These are phyloP conservation scores for Auricularia heimuer DNA, from an alignment of 768 basidiomycete species.

Conservation along the genomic window DNA sequence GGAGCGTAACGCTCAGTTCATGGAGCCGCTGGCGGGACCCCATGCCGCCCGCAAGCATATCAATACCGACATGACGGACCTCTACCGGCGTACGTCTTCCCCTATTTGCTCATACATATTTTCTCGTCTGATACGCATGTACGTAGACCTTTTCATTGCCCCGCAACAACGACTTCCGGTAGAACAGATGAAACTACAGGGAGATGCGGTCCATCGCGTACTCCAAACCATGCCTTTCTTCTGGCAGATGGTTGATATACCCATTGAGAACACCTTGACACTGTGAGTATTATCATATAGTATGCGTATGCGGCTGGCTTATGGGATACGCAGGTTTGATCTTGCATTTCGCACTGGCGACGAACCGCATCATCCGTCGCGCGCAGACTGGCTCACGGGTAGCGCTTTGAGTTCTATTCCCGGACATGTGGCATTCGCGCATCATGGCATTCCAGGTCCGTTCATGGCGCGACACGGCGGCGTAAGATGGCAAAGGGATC, in stretches of 20 bases:
- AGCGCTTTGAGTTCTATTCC: conserved; percentile 40
- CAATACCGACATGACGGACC: conserved; percentile 38
- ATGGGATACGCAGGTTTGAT: conserved; percentile 41
- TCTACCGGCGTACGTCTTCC: conserved; percentile 44
- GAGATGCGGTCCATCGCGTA: conserved; percentile 34
- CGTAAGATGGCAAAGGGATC: conserved; percentile 41
- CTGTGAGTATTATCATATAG: conserved; percentile 28
- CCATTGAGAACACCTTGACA: conserved; percentile 48
- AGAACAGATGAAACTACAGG: conserved; percentile 26
- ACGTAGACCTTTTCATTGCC: conserved; percentile 25
- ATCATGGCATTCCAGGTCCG: conserved; percentile 35
- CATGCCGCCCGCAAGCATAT: conserved; percentile 27
- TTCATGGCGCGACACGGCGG: conserved; percentile 17
- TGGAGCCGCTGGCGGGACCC: conserved; percentile 1
- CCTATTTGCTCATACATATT: background rate
- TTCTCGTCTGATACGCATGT: conserved; percentile 1
- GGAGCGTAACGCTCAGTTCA: background rate
- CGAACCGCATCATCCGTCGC: conserved; percentile 32
- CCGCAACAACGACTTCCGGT: conserved; percentile 23
- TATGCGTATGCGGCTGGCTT: too few species aligned
- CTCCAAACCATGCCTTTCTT: conserved; percentile 45
- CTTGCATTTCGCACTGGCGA: conserved; percentile 44
- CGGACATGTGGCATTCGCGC: conserved; percentile 43
- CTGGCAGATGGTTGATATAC: conserved; percentile 42
- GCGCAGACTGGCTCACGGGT: conserved; percentile 51